Percentiles rank a stretch among this genome's conserved stretches.
These are phyloP conservation scores for Carex pumila DNA, from an alignment of 176 grass and related monocot genomes.

Conservation along the genomic window DNA sequence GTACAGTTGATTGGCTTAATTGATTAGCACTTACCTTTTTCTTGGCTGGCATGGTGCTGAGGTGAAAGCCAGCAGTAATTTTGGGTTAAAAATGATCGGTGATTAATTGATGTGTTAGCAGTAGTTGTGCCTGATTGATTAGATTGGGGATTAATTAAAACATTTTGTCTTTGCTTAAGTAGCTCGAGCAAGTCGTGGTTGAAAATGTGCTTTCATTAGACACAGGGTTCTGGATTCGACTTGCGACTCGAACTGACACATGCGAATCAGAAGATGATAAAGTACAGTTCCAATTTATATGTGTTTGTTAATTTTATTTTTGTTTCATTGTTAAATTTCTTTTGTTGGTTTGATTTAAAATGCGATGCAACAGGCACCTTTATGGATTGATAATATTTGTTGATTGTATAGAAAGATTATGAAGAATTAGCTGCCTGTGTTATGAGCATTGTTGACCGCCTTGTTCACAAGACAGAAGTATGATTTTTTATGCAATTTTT, in stretches of 20 bases:
- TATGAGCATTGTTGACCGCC: slow-evolving; percentile 80
- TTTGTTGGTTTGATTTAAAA: not conserved
- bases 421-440: slow-evolving; percentile 69
- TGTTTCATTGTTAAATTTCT: not conserved
- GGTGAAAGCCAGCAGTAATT: not conserved
- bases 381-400: not conserved
- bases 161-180: slow-evolving; percentile 11
- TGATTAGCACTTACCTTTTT: not conserved
- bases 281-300: slow-evolving; percentile 52
- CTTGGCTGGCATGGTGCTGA: not conserved
- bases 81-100: not conserved
- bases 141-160: not conserved
- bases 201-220: slow-evolving; percentile 87
- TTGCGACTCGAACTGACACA: slow-evolving; percentile 71
- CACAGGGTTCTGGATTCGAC: slow-evolving; percentile 71
- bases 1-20: not conserved
- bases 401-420: slow-evolving; percentile 68
- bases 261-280: slow-evolving; percentile 97
- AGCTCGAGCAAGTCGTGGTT: slow-evolving; percentile 93
- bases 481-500: slow-evolving; percentile 14
- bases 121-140: not conserved
- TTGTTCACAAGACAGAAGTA: slow-evolving; percentile 97
- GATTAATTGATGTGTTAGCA: not conserved
- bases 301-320: slow-evolving; percentile 3
- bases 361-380: not conserved